phyloP scores from a whole-genome alignment of 73 alveolate species.

The Paramecium primaurelia region DNA sequence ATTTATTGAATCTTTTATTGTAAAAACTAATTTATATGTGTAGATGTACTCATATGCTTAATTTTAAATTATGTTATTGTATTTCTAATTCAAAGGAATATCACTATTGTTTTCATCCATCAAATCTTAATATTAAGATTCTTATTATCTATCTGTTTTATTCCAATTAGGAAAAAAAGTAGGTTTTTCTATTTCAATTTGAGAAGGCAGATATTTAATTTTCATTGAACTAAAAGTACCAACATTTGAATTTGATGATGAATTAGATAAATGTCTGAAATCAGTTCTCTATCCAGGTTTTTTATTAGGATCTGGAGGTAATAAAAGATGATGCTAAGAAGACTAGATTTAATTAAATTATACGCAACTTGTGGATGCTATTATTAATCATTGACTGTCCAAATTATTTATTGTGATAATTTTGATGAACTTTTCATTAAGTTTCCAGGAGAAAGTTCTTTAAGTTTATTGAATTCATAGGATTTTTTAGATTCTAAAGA shows the following conservation, averaged over 20 bases:
- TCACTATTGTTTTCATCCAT: background rate
- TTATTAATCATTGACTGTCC: conserved; percentile 34
- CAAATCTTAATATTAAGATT: background rate
- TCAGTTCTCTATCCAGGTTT: background rate
- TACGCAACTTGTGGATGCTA: conserved; percentile 23
- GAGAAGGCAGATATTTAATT: background rate
- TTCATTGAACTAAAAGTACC: background rate
- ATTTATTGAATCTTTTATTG: background rate
- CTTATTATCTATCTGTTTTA: background rate
- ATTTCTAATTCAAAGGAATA: background rate
- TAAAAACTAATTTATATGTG: background rate
- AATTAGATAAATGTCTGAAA: background rate
- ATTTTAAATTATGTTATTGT: background rate
- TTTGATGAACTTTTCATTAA: conserved; percentile 5
- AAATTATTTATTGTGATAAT: background rate
- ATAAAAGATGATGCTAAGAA: background rate
- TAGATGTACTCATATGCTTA: background rate
- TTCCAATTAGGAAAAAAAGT: background rate
- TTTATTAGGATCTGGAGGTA: conserved; percentile 8
- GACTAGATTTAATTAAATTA: background rate
- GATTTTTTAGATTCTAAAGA: background rate
- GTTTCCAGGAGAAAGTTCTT: conserved; percentile 12
- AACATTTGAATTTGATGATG: background rate
- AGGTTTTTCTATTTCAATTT: background rate
- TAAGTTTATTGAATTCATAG: background rate